Base-by-base conservation (phyloP, 495 filamentous ascomycete species). In the Trichoderma asperelloides region DNA sequence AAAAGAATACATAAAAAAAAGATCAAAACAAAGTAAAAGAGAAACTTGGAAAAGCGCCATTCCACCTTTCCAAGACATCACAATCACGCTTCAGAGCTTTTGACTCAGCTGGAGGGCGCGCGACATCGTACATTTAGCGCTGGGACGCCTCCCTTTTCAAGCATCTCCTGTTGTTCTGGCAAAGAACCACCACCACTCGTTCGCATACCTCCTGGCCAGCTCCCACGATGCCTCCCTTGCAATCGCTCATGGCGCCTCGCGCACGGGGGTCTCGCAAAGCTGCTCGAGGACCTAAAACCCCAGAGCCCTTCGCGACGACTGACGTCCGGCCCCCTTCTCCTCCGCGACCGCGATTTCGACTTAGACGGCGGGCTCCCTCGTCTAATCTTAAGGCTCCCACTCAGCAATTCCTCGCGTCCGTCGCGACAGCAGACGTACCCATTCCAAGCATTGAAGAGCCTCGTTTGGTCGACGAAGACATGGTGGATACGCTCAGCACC, bases 341-440 rank as follows among this genome's bases (percentile, higher is more conserved):
- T 28, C 78, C 76, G 47, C 75, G 76, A 66, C 77, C 78, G 66
- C 79, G 80, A 57, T 71, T 82, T 62, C 78, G 73, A 69, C 66
- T 84, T 57, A 81, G 80, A 73, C 77, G 75, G 69, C 81, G 81
- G 68, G 75, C 78, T 67, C 76, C 76, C 64, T 79, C 77, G 55
- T 71, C 73, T 12, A 79, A 78, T 57, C 72, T 82, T 18, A 72
- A 78, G 28, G 82, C 82, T 23, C 82, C 83, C 0, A 84, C 84
- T 4, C 79, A 85, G 66, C 81, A 85, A 28, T 86, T 86, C 67
- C 76, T 86, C 3, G 83, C 81, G 11, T 85, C 83, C 3, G 83
- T 86, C 45, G 84, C 81, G 55, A 82, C 84, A 41, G 84, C 83
- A 66, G 81, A 83, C 71, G 72, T 82, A n/a, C 80, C 82, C 39